A percentile compares a stretch with the other conserved stretches of the same genome.
Conservation (phyloP, 306 rosid species). For the Acacia melanoxylon region DNA sequence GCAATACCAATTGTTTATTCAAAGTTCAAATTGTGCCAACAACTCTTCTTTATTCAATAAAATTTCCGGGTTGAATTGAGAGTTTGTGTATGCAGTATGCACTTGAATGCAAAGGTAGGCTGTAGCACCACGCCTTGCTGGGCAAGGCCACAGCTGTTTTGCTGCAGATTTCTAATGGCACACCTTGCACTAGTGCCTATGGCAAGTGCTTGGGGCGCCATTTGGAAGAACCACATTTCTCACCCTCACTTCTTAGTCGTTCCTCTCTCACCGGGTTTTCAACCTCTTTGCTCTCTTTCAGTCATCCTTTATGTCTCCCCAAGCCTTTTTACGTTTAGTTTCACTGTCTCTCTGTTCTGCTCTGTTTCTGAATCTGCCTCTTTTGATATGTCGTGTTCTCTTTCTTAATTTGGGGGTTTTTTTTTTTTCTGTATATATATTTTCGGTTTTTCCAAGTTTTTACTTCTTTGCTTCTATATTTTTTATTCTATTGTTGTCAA, state of each 20-base stretch:
- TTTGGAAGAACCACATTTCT: background rate
- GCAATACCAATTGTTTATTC: conserved; percentile 20
- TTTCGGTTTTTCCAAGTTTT: background rate
- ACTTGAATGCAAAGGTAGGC: background rate
- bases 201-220: background rate
- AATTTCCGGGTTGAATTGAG: background rate
- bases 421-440: background rate
- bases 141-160: background rate
- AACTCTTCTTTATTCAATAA: conserved; percentile 13
- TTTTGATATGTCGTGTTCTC: background rate
- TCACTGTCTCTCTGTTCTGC: background rate
- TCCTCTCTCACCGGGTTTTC: background rate
- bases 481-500: background rate
- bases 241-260: background rate
- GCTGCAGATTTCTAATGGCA: background rate
- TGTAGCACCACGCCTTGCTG: background rate
- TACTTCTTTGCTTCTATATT: background rate
- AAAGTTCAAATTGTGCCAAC: conserved; percentile 24
- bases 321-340: background rate
- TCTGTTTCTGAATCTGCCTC: background rate
- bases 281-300: background rate
- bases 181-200: background rate
- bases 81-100: conserved; percentile 28
- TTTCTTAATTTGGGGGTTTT: background rate
- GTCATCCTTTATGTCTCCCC: background rate